A percentile compares a stretch with the other conserved stretches of the same genome.
phyloP scores from a whole-genome alignment of 116 monocot species.

The Dioscorea cayenensis region DNA sequence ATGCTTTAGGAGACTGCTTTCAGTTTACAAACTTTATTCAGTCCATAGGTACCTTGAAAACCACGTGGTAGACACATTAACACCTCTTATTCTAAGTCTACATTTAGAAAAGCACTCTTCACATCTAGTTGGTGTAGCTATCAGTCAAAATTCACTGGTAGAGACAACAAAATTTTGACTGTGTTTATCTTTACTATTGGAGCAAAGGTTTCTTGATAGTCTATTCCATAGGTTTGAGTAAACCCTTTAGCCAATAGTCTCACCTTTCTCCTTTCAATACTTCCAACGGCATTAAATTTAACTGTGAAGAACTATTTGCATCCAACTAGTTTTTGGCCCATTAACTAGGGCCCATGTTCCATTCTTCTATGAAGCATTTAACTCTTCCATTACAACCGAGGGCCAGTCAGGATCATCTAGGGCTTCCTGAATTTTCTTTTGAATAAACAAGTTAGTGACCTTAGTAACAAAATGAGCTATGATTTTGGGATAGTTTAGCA shows the following conservation, averaged over 20 bases:
- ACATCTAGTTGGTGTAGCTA: too few relatives aligned
- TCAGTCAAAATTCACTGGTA: too few relatives aligned
- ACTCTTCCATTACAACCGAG: background rate
- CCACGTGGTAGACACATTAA: too few relatives aligned
- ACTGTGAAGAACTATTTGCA: background rate
- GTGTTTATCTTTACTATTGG: background rate
- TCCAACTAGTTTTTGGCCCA: background rate
- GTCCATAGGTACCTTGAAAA: too few relatives aligned
- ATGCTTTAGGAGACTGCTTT: too few relatives aligned
- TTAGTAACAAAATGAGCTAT: background rate
- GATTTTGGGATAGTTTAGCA: background rate
- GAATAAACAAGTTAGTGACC: background rate
- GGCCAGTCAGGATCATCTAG: background rate
- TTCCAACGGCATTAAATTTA: background rate
- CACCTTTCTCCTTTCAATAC: background rate
- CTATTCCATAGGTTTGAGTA: too few relatives aligned
- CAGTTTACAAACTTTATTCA: too few relatives aligned
- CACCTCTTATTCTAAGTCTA: too few relatives aligned
- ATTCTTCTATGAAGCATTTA: background rate
- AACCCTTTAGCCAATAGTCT: too few relatives aligned
- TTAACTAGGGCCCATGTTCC: background rate
- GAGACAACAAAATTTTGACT: background rate
- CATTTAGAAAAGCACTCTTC: too few relatives aligned
- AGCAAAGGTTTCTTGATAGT: too few relatives aligned
- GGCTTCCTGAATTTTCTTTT: background rate